A percentile compares a stretch with the other conserved stretches of the same genome.
These are phyloP conservation scores for Fusarium chlamydosporum DNA, from an alignment of 2,329 filamentous ascomycete genomes.

Conservation along the genomic window DNA sequence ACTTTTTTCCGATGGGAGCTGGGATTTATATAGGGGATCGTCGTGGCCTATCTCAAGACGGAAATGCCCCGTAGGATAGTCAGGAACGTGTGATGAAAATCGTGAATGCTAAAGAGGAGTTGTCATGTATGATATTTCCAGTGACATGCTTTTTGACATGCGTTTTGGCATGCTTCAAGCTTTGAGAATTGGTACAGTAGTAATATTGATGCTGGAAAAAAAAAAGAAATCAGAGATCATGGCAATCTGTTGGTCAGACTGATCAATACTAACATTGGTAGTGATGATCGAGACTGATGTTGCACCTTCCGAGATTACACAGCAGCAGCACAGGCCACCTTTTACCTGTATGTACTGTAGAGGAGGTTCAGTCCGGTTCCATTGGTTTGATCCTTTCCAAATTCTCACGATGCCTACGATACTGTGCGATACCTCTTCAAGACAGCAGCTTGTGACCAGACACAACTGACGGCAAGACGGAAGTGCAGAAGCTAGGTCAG, in stretches of 20 bases:
- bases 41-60: slow-evolving; percentile 45
- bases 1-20: slow-evolving; percentile 41
- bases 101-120: slow-evolving; percentile 31
- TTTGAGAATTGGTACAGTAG: neutral
- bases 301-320: slow-evolving; percentile 27
- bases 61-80: slow-evolving; percentile 43
- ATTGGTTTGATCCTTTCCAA: neutral
- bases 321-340: slow-evolving; percentile 13
- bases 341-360: slow-evolving; percentile 5
- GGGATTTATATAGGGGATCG: slow-evolving; percentile 44
- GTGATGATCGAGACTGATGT: slow-evolving; percentile 12
- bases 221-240: neutral
- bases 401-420: slow-evolving; percentile 1
- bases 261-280: neutral
- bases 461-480: slow-evolving; percentile 12
- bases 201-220: neutral
- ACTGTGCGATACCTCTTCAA: slow-evolving; percentile 20
- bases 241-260: neutral
- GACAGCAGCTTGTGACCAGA: slow-evolving; percentile 9
- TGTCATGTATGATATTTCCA: neutral
- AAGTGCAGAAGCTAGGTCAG: slow-evolving; percentile 35
- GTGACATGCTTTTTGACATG: too few species aligned
- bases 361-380: neutral
- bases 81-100: slow-evolving; percentile 47
- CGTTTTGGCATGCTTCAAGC: too few species aligned